phyloP scores from a whole-genome alignment of 2,329 filamentous ascomycete species.

The Neonectria punicea region DNA sequence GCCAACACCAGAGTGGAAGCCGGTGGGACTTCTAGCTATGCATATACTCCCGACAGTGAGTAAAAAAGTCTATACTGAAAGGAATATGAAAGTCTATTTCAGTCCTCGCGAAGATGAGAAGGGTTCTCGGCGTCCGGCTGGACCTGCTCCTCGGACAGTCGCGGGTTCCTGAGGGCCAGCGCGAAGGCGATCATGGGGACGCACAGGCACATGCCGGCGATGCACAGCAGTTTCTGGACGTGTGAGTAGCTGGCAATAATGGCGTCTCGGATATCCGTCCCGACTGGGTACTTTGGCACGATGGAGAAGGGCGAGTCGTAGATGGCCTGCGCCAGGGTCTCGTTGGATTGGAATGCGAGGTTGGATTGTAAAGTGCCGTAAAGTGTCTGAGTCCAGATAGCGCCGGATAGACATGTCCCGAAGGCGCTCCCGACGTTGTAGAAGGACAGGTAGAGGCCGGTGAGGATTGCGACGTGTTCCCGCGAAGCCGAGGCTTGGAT shows the following conservation, averaged over 20 bases:
- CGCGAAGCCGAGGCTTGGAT: constrained; percentile 52
- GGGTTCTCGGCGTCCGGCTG: constrained; percentile 37
- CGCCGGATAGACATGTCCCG: constrained; percentile 53
- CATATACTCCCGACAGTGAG: background rate
- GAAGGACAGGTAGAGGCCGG: constrained; percentile 53
- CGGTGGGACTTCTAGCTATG: background rate
- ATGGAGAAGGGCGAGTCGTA: constrained; percentile 52
- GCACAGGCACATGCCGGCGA: constrained; percentile 58
- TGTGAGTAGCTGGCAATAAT: constrained; percentile 58
- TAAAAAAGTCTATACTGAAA: background rate
- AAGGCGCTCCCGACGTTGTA: constrained; percentile 56
- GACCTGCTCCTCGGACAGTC: constrained; percentile 51
- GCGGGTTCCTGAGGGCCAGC: constrained; percentile 55
- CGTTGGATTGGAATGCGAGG: constrained; percentile 49
- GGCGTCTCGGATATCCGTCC: constrained; percentile 55
- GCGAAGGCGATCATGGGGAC: constrained; percentile 60
- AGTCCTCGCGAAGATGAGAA: background rate
- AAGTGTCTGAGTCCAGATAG: constrained; percentile 56
- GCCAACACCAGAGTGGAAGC: background rate
- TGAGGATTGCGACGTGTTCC: constrained; percentile 53
- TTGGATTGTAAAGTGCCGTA: constrained; percentile 46
- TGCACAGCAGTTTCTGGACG: constrained; percentile 56
- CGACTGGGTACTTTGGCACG: constrained; percentile 51
- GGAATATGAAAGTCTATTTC: background rate
- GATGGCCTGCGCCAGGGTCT: constrained; percentile 48